Percentiles rank a stretch among this genome's conserved stretches.
These are phyloP conservation scores for Triangularia verruculosa DNA, from an alignment of 2,329 filamentous ascomycete species.

Conservation along the genomic window DNA sequence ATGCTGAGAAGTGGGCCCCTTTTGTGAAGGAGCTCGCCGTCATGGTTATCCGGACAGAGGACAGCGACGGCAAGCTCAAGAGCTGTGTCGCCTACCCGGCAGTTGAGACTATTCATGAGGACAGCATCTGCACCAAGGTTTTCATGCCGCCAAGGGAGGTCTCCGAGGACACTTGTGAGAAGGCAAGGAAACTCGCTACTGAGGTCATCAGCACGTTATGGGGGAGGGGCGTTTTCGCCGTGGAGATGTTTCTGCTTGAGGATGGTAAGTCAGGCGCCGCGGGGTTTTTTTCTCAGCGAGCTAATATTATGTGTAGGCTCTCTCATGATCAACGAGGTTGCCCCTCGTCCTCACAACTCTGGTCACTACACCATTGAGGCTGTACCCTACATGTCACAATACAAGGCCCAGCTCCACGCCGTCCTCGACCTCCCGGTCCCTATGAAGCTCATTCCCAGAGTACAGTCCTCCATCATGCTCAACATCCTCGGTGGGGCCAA, in stretches of 20 bases:
- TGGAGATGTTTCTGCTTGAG: constrained; percentile 87
- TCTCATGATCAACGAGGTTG: constrained; percentile 82
- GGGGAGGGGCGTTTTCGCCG: constrained; percentile 91
- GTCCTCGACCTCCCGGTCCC: constrained; percentile 66
- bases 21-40: constrained; percentile 88
- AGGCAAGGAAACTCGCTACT: constrained; percentile 73
- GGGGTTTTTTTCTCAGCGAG: not conserved
- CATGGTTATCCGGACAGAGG: constrained; percentile 89
- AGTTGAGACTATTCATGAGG: constrained; percentile 92
- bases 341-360: constrained; percentile 80
- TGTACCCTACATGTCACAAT: constrained; percentile 82
- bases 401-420: constrained; percentile 81
- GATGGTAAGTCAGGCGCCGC: constrained; percentile 50
- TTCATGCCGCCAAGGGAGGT: constrained; percentile 80
- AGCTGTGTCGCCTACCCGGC: constrained; percentile 72
- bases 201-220: constrained; percentile 76
- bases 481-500: constrained; percentile 73
- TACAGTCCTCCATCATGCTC: constrained; percentile 68
- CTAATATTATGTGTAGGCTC: constrained; percentile 38
- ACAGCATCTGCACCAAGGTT: constrained; percentile 90
- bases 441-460: constrained; percentile 56
- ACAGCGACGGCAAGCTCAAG: constrained; percentile 51
- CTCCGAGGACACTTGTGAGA: constrained; percentile 53
- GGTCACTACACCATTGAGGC: constrained; percentile 96
- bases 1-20: constrained; percentile 85